Conservation (phyloP, 2,329 filamentous ascomycete genomes). For the Ophiocordyceps australis region DNA sequence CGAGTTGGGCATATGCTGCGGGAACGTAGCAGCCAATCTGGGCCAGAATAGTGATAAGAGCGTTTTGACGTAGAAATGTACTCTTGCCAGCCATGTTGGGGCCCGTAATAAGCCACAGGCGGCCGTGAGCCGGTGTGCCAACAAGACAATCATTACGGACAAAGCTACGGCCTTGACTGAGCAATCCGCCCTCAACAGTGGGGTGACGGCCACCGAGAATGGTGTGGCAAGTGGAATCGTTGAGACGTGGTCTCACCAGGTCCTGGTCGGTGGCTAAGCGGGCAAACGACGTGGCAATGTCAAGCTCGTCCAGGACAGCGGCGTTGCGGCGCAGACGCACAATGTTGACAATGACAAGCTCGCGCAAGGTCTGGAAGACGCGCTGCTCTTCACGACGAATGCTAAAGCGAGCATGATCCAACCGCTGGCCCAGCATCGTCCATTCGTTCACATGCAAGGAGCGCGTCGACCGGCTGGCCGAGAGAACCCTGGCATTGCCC, state of each 20-base stretch:
- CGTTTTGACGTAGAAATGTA: constrained; percentile 90
- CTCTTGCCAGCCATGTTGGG: constrained; percentile 99
- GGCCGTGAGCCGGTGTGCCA: constrained; percentile 44
- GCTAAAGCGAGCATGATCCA: constrained; percentile 60
- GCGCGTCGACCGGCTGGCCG: constrained; percentile 65
- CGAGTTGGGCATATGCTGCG: constrained; percentile 68
- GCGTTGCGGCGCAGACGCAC: constrained; percentile 80
- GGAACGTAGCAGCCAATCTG: constrained; percentile 90
- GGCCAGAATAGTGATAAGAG: constrained; percentile 81
- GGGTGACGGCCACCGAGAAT: constrained; percentile 81
- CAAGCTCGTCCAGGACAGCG: constrained; percentile 79
- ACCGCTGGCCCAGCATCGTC: constrained; percentile 59
- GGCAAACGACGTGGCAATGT: constrained; percentile 77
- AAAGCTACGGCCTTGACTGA: constrained; percentile 64
- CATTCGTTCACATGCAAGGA: constrained; percentile 74
- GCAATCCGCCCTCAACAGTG: constrained; percentile 72
- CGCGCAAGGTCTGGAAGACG: constrained; percentile 59
- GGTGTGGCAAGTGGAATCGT: constrained; percentile 45
- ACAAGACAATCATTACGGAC: constrained; percentile 74
- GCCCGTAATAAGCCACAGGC: constrained; percentile 51
- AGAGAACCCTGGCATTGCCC: constrained; percentile 28
- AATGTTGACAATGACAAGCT: constrained; percentile 61
- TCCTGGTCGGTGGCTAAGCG: constrained; percentile 56
- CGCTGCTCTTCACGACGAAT: constrained; percentile 73
- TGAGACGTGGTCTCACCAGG: constrained; percentile 57